Conservation (phyloP, 768 basidiomycete species). For the Rhodosporidiobolus sp. region DNA sequence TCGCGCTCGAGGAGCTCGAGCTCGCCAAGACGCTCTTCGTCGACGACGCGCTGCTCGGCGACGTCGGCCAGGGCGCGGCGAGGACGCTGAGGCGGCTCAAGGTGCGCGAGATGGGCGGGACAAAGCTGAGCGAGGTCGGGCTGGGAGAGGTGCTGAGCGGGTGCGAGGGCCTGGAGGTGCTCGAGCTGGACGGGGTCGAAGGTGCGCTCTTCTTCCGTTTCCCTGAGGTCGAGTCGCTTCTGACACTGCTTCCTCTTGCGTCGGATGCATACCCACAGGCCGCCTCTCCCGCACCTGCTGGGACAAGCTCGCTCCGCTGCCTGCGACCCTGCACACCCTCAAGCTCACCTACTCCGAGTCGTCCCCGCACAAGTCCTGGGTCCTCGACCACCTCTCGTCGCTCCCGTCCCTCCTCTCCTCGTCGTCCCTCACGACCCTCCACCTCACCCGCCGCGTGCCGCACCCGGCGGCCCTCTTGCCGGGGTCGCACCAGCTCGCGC, state of each 20-base stretch:
- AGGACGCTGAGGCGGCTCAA: constrained; percentile 11
- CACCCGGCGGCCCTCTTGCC: constrained; percentile 13
- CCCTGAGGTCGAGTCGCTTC: not conserved
- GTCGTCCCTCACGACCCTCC: constrained; percentile 7
- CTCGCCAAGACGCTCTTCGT: constrained; percentile 30
- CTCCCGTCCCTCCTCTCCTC: constrained; percentile 9
- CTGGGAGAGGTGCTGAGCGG: constrained; percentile 16
- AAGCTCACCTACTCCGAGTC: constrained; percentile 24
- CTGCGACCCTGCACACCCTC: constrained; percentile 16
- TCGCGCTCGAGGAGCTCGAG: constrained; percentile 25
- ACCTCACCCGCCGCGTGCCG: constrained; percentile 7
- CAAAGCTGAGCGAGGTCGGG: constrained; percentile 26
- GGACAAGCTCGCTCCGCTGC: constrained; percentile 12
- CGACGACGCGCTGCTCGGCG: constrained; percentile 22
- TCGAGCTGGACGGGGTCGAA: constrained; percentile 30
- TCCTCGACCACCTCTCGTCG: constrained; percentile 29
- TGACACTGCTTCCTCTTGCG: not conserved
- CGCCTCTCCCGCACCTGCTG: constrained; percentile 31
- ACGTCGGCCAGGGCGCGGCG: constrained; percentile 1
- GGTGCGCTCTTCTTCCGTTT: not conserved
- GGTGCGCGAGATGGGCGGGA: constrained; percentile 34
- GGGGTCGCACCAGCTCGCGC: constrained; percentile 21
- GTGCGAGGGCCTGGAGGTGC: constrained; percentile 18
- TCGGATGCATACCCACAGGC: not conserved
- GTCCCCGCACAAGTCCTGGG: constrained; percentile 35